Base-by-base conservation (phyloP, 225 moss, liverwort and hornwort species). In the Marchantia paleacea region DNA sequence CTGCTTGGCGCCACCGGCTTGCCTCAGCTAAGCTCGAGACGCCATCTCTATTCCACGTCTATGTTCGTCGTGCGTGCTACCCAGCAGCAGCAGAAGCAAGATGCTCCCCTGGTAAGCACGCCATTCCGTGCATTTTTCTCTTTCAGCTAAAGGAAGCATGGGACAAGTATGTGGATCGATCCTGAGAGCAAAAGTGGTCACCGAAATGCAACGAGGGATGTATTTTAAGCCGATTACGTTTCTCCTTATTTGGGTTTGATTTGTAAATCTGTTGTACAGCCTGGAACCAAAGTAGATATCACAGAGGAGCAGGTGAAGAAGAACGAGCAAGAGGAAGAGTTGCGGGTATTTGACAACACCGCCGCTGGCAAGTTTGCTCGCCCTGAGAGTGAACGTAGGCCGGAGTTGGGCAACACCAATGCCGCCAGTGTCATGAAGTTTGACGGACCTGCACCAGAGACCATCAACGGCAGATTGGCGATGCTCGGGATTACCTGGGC, bases 401-500 rank as follows among this genome's bases (percentile, higher is more conserved):
- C 96, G 0, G 96, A 96, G 12, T 55, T 80, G 0, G 96, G 96
- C 0, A 94, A 96, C 77, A 92, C 89, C 0, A 58, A 65, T 4
- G n/a, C 81, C 1, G 0, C 57, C 0, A 92, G 91, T 13, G 76
- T 94, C 66, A 92, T 96, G 96, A 96, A 87, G 16, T 94, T 92
- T 30, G 96, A 96, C 26, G 96, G 96, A 0, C 94, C 94, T 4
- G 96, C 90, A 18, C 96, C 95, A 0, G 93, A 95, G 77, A 95
- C 95, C 0, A 95, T 96, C 85, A 96, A 96, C 80, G 89, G 91
- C 48, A 87, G 96, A 0, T 68, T 96, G 29, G 94, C 96, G 0
- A 96, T 96, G 96, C n/a, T 96, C 29, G 96, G 96, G 0, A 91
- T 94, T 16, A 87, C 86, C 0, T 96, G 96, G 96, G 96, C 91